Percentiles rank a stretch among this genome's conserved stretches.
phyloP scores from a whole-genome alignment of 164 flowering plant species.

The Amborella trichopoda region DNA sequence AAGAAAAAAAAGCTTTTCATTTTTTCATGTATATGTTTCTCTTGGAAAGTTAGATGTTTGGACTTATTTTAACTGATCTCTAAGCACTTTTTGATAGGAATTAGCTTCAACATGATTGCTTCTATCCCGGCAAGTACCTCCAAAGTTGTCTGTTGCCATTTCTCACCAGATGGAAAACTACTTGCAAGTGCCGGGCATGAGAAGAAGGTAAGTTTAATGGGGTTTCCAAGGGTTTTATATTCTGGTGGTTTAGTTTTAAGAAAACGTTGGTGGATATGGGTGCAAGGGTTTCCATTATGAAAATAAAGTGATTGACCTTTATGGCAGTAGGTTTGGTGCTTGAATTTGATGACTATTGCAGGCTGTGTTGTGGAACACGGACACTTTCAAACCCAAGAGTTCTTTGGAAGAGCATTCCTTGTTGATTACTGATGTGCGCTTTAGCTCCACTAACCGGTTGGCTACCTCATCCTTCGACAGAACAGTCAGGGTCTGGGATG shows the following conservation, averaged over 20 bases:
- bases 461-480: conserved; percentile 81
- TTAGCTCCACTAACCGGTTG: conserved; percentile 58
- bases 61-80: no score
- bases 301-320: no score
- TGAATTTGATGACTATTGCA: conserved; percentile 11
- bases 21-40: no score
- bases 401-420: conserved; percentile 56
- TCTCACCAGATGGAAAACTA: conserved; percentile 26
- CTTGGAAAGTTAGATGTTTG: no score
- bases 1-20: no score
- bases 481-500: conserved; percentile 76
- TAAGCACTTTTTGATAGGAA: no score
- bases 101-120: no score
- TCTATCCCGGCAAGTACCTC: conserved; percentile 11
- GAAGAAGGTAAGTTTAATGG: conserved; percentile 29
- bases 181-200: conserved; percentile 36
- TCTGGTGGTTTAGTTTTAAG: no score
- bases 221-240: background rate
- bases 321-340: background rate
- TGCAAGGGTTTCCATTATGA: no score
- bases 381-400: conserved; percentile 35
- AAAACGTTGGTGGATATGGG: no score
- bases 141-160: conserved; percentile 29
- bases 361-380: conserved; percentile 67
- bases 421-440: conserved; percentile 67